Base-by-base conservation (phyloP, 2,329 filamentous ascomycete species). In the Exserohilum turcica region DNA sequence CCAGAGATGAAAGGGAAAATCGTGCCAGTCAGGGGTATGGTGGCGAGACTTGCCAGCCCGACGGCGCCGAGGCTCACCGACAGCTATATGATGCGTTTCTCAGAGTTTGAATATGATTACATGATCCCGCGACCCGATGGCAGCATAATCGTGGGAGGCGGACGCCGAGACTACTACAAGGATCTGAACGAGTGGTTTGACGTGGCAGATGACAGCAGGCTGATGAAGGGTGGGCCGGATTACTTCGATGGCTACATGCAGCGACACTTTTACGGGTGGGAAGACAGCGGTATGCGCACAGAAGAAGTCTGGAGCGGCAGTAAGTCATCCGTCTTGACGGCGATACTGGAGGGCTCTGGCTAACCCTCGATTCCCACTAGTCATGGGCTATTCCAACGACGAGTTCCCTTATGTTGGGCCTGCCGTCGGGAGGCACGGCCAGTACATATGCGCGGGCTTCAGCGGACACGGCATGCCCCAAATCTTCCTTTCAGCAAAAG, bases 21-120 rank as follows among this genome's bases (percentile, higher is more conserved):
- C 37, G 66, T 72, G 4, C 71, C 72, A 13, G 54, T 72, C 2
- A 61, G 66, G 32, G 68, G 68, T 6, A 54, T 59, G 31, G 51
- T 57, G 10, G 51, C 48, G 12, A 54, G 32, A 1, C 24, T 60
- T 3, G 48, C 24, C n/a, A 48, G 50, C n/a, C 29, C 28, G 32
- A 42, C 49, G n/a, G 44, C 46, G 37, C 58, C 56, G 16, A 49
- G 44, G 6, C 42, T 62, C 35, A 56, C 54, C 16, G 55, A 63
- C 35, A 61, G 59, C 39, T 65, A 63, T 28, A 63, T 60, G 49
- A 54, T 90, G 71, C 71, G 83, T 15, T 80, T 82, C 16, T 71
- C 70, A 15, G 60, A 69, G 6, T 68, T 78, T 13, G 79, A 83
- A 46, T 86, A 89, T 54, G 71, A 73, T 44, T 81, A 81, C 42